Base-by-base conservation (phyloP, 805 yeast species). In the Ogataea trehaloabstinens region DNA sequence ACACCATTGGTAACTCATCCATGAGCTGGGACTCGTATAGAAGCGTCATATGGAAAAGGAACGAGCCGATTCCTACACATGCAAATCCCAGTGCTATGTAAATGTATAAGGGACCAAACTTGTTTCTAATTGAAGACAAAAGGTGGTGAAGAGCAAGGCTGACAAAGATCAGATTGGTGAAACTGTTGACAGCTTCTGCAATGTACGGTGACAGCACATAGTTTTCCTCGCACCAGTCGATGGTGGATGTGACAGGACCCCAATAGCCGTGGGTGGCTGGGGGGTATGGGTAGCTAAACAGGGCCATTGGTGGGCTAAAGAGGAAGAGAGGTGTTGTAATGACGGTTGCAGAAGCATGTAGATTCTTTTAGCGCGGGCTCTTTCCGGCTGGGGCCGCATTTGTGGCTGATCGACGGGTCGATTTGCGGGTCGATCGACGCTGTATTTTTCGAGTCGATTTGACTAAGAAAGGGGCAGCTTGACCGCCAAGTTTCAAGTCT, bases 221-320 rank as follows among this genome's bases (percentile, higher is more conserved):
- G 66, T 91, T 91, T 62, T 93, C 98, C 56, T 91, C 99, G 64
- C 99, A 91, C 98, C 98, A 91, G 57, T 91, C 99, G 27, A 93
- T 93, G n/a, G 98, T 90, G 27, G 96, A 77, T 0, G 98, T 89
- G 3, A 85, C 85, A 4, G 69, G 65, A 1, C 93, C 93, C 96
- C 96, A 87, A 58, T 25, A 56, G 6, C 54, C 54, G 15, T 45
- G 41, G 15, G 35, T 27, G n/a, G 41, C 43, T 3, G 55, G 48
- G 5, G 33, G 38, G 15, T 40, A 29, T 7, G 55, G 52, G 27
- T 48, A 51, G 21, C 42, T 43, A 24, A 42, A 40, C 13, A 37
- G 35, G 11, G 36, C 40, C 50, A 42, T 49, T n/a, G 27, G 21
- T 18, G 13, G 24, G 19, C 17, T n/a, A n/a, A n/a, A n/a, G n/a